A percentile compares a stretch with the other conserved stretches of the same genome.
These are phyloP conservation scores for Taphrina communis DNA, from an alignment of 1,139 yeast species.

Conservation along the genomic window DNA sequence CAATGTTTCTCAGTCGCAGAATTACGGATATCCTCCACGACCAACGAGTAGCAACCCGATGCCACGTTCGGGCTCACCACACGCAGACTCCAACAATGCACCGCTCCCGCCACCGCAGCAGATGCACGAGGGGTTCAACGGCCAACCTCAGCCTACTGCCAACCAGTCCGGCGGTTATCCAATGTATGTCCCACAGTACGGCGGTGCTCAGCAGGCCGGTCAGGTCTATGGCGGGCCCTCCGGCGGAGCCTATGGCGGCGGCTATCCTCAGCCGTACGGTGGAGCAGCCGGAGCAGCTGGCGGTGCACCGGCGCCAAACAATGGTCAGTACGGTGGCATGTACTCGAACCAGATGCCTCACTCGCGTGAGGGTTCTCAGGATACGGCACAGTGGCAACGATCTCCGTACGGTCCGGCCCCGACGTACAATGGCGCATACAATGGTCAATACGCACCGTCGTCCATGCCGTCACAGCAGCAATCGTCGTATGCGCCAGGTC, in stretches of 20 bases:
- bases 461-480: constrained; percentile 18
- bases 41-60: constrained; percentile 30
- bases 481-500: constrained; percentile 5
- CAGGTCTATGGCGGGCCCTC: constrained; percentile 21
- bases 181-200: constrained; percentile 29
- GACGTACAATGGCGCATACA: constrained; percentile 28
- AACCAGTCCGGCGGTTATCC: constrained; percentile 19
- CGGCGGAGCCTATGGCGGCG: constrained; percentile 14
- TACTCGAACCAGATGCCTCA: constrained; percentile 35
- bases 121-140: constrained; percentile 22
- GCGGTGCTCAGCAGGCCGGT: constrained; percentile 13
- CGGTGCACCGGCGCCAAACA: constrained; percentile 4
- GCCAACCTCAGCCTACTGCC: constrained; percentile 39
- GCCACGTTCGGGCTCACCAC: constrained; percentile 25
- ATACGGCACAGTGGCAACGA: constrained; percentile 15
- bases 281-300: constrained; percentile 19
- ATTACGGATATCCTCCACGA: constrained; percentile 19
- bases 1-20: constrained; percentile 8
- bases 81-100: constrained; percentile 10
- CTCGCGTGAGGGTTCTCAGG: constrained; percentile 31
- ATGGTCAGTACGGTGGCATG: constrained; percentile 36
- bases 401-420: constrained; percentile 40
- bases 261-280: constrained; percentile 25
- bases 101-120: constrained; percentile 36
- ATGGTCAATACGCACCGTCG: constrained; percentile 17